Conservation (phyloP, 139 green algal species). For the Chloropicon primus region DNA sequence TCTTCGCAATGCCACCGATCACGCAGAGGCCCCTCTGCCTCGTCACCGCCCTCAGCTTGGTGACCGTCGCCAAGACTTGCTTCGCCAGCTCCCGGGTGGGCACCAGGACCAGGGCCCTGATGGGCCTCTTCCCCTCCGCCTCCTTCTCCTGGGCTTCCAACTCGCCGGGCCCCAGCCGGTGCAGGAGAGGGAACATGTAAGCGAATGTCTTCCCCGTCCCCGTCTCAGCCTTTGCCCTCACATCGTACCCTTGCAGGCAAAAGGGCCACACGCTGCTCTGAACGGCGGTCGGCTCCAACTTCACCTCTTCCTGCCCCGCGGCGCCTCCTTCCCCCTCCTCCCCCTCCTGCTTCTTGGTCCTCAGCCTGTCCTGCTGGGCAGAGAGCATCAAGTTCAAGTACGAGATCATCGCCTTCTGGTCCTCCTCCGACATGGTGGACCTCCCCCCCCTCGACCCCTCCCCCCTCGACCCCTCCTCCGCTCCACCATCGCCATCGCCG, state of each 20-base stretch:
- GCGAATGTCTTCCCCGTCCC: conserved; percentile 73
- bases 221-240: conserved; percentile 48
- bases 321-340: too few species aligned
- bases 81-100: conserved; percentile 69
- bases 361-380: too few species aligned
- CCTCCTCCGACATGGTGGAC: too few species aligned
- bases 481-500: too few species aligned
- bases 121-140: background rate
- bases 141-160: conserved; percentile 5
- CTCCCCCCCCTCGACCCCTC: too few species aligned
- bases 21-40: conserved; percentile 30
- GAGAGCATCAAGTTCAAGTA: too few species aligned
- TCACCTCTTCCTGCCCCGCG: too few species aligned
- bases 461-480: too few species aligned
- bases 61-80: conserved; percentile 36
- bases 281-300: background rate
- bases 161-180: conserved; percentile 11
- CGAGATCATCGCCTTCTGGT: too few species aligned
- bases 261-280: conserved; percentile 23
- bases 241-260: conserved; percentile 16
- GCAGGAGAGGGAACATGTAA: conserved; percentile 48
- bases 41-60: conserved; percentile 16
- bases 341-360: too few species aligned
- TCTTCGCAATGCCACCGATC: conserved; percentile 46
- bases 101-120: conserved; percentile 36